Evolutionary conservation across 1,284 basidiomycete species (phyloP).

Genomic region (Malassezia globosa): DNA sequence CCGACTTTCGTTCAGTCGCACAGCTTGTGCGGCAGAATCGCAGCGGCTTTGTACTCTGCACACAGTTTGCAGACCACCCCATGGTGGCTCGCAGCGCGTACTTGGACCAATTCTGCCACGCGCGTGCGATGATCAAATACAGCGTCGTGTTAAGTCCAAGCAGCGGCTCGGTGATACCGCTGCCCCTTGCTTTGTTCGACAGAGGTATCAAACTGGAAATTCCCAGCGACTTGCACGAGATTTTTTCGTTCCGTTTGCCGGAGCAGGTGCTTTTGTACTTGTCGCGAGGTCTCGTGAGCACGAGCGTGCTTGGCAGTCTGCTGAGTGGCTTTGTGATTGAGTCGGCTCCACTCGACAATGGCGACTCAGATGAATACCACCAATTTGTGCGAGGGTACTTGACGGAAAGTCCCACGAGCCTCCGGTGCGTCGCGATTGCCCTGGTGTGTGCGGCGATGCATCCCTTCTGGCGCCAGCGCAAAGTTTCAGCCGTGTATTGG

Average conservation of each 20-base stretch:
- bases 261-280: conserved; percentile 95
- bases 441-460: conserved; percentile 35
- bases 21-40: conserved; percentile 37
- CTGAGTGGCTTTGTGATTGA: conserved; percentile 71
- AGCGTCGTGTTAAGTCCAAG: conserved; percentile 82
- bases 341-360: conserved; percentile 80
- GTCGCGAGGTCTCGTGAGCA: conserved; percentile 75
- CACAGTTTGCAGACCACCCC: conserved; percentile 51
- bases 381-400: conserved; percentile 90
- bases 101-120: conserved; percentile 75
- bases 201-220: conserved; percentile 54
- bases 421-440: conserved; percentile 69
- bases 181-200: conserved; percentile 58
- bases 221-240: conserved; percentile 79
- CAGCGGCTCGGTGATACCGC: conserved; percentile 67
- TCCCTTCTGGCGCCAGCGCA: conserved; percentile 40
- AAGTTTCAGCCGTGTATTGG: conserved; percentile 37
- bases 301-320: conserved; percentile 79
- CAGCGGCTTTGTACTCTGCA: conserved; percentile 32
- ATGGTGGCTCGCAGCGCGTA: conserved; percentile 67
- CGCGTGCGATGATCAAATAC: conserved; percentile 82
- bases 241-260: conserved; percentile 86
- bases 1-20: conserved; percentile 49
- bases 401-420: conserved; percentile 76
- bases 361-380: conserved; percentile 84